Evolutionary conservation across 1,284 basidiomycete species (phyloP), one percentile per base, ranked within the genome.

Genomic region (Kwoniella shivajii): DNA sequence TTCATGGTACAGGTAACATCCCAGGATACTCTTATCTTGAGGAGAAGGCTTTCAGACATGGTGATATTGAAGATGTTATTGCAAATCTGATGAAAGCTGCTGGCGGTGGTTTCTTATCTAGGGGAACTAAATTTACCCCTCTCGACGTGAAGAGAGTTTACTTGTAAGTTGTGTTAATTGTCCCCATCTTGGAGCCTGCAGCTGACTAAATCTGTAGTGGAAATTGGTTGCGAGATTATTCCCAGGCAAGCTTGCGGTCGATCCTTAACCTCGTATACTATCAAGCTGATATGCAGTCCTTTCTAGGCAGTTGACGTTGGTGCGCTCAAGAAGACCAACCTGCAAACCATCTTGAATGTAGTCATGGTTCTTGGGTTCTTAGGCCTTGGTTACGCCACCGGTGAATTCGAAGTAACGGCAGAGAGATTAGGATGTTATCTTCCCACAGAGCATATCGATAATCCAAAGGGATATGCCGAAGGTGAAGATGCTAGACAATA

Each of bases 371-470:
- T 92, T 46, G 89, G 90, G n/a, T 90, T 91, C 45, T 62, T 54
- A 7, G 89, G 89, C 24, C 86, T 92, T 75, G 91, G 91, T 6
- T 92, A 91, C 72, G 88, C 87, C 16, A 90, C 88, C 0, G 64
- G 48, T 37, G 69, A 69, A 47, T 96, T 96, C 65, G 90, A 96
- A 76, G 90, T 96, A 44, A 97, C 92, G 0, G 80, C 82, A 31
- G 92, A 95, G 57, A 83, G 92, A 24, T 84, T 96, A 4, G 92
- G 89, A 2, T 86, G 86, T 36, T 96, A 97, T 77, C 85, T 93
- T 29, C 90, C 90, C 1, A 85, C 83, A 0, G 91, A 94, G 76
- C 92, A 96, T 75, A 93, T 95, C 62, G 89, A 91, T 71, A 90
- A 90, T 67, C 89, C 88, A 5, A 78, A 76, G 75, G 90, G 87